Base-by-base conservation (phyloP, 345 rosid species). In the Trapa bicornis region DNA sequence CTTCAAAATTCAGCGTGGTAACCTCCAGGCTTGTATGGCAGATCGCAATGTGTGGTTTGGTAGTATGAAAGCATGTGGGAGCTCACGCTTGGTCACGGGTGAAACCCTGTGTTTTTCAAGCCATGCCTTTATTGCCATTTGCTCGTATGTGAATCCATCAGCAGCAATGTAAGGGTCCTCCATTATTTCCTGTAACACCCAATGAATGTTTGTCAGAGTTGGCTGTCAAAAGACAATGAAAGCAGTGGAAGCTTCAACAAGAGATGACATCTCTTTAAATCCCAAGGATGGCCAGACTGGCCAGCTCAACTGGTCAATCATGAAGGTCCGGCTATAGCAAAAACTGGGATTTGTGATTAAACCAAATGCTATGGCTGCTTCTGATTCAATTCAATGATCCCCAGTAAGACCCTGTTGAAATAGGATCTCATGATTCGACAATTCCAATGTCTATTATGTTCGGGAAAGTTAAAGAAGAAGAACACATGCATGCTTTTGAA, bases 131-230 rank as follows among this genome's bases (percentile, higher is more conserved):
- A 92, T 89, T 36, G 93, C 96, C 78, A 68, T 73, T 22, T 77
- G 84, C 79, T 92, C 96, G 8, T 92, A 92, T 0, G 96, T 85
- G 77, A 87, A 89, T 65, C 98, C 95, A 80, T 92, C 96, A 15
- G 86, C 89, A 42, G 95, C 91, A 76, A 89, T 80, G 72, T 81
- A 78, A n/a, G 98, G 98, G 73, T 92, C 88, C 65, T 84, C 93
- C 93, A 87, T 89, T 58, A 92, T 71, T 77, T 89, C 95, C 96
- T 89, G 82, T 72, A 77, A 68, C 56, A 53, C 48, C 45, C 64
- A 56, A 6, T 67, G 53, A 69, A 67, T 3, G 39, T 41, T 48
- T 52, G n/a, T 22, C 4, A 41, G 7, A 41, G 43, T 41, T 41
- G 6, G 7, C 7, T 41, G 43, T 41, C 7, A 8, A 41, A 41